Base-by-base conservation (phyloP, 768 basidiomycete genomes). In the Roridomyces roridus region DNA sequence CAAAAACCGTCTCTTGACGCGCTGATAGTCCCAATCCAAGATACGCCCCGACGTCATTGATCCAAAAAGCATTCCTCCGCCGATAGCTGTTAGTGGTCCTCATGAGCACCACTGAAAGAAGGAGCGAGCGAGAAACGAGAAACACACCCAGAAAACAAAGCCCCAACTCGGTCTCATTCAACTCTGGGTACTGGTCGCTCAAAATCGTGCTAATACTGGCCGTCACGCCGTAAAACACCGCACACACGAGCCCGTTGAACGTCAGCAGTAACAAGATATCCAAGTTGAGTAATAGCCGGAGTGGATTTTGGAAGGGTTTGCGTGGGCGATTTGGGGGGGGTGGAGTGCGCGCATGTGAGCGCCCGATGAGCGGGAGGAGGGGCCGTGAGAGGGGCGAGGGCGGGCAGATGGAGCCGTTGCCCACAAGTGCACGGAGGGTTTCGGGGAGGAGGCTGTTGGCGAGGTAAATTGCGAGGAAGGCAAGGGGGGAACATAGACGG, bases 11-110 rank as follows among this genome's bases (percentile, higher is more conserved):
- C 70, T 60, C 64, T 80, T 73, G 37, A 78, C 67, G 1, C 50
- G 62, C 46, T 67, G 67, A 68, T 87, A 96, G 58, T 92, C 85
- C 60, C 74, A 73, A 62, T 95, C 89, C 9, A 93, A 68, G 11
- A 90, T 64, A 51, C 75, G 81, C 3, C 93, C 92, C 20, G 77
- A 84, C 1, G 78, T 21, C n/a, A 77, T 67, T 18, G 84, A 80
- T 12, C 91, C 87, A 15, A 87, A 45, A 9, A 84, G 70, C 72
- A 86, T 86, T 0, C 93, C 94, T 15, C 84, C 81, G 2, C 92
- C 94, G 46, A 88, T 81, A 1, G 86, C 83, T 63, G 26, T n/a
- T n/a, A n/a, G n/a, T n/a, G n/a, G n/a, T n/a, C n/a, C n/a, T n/a
- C n/a, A n/a, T n/a, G n/a, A n/a, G n/a, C n/a, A n/a, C n/a, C n/a